phyloP scores from a whole-genome alignment of 2,329 filamentous ascomycete species.

The Lasiodiplodia gonubiensis region DNA sequence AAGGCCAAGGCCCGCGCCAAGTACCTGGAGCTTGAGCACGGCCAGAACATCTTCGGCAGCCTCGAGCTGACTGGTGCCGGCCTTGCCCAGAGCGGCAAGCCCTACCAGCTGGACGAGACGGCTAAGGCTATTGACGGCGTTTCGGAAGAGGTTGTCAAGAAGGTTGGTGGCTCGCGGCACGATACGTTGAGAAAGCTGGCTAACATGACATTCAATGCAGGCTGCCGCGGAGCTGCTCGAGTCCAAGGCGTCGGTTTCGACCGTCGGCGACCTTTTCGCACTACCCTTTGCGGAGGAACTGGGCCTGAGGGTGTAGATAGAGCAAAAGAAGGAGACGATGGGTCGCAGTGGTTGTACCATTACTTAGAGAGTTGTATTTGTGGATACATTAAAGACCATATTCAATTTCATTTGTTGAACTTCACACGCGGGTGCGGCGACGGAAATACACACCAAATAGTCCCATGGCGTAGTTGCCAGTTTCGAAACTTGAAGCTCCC shows the following conservation, averaged over 20 bases:
- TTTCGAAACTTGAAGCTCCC: not conserved
- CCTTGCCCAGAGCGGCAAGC: conserved; percentile 79
- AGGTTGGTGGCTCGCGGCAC: conserved; percentile 63
- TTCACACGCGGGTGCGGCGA: not conserved
- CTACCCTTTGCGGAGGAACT: conserved; percentile 94
- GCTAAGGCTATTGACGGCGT: conserved; percentile 81
- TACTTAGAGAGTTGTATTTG: conserved; percentile 44
- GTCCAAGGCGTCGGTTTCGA: conserved; percentile 84
- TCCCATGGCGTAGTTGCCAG: not conserved
- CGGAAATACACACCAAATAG: not conserved
- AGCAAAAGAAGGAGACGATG: conserved; percentile 33
- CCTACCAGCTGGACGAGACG: conserved; percentile 81
- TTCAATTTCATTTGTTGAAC: conserved; percentile 37
- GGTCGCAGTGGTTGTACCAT: conserved; percentile 44
- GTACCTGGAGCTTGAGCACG: conserved; percentile 84
- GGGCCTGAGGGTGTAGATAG: conserved; percentile 87
- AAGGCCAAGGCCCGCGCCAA: conserved; percentile 94
- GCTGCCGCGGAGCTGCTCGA: conserved; percentile 86
- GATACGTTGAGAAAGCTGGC: conserved; percentile 26
- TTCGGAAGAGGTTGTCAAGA: conserved; percentile 81
- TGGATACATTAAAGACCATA: conserved; percentile 39
- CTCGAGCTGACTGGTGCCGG: conserved; percentile 84
- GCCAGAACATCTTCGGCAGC: conserved; percentile 76
- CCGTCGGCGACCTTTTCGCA: conserved; percentile 88
- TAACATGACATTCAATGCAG: conserved; percentile 54